These are phyloP conservation scores for Arthrinium phaeospermum DNA, from an alignment of 2,329 filamentous ascomycete genomes.

Conservation along the genomic window DNA sequence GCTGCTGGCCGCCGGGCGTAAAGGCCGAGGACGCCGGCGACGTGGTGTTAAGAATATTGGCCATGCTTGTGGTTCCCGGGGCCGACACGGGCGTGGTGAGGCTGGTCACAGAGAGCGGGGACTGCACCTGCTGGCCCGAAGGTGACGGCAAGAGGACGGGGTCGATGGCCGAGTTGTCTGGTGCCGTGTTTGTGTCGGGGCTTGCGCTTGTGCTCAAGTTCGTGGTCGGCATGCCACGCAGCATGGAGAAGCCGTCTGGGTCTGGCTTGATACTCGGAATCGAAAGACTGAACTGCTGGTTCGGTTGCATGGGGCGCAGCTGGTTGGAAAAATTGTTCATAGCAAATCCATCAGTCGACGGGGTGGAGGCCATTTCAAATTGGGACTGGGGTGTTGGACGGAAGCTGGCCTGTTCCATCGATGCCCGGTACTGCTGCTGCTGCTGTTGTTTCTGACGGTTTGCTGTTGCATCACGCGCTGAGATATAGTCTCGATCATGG, in stretches of 20 bases:
- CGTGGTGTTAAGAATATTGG: conserved; percentile 26
- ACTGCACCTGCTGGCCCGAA: conserved; percentile 40
- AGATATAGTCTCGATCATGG: conserved; percentile 37
- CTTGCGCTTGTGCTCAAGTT: conserved; percentile 41
- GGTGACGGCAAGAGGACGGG: conserved; percentile 54
- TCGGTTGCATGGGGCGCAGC: conserved; percentile 30
- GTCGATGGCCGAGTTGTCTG: conserved; percentile 46
- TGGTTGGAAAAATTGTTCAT: conserved; percentile 28
- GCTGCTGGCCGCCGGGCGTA: conserved; percentile 30
- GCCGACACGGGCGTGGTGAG: conserved; percentile 38
- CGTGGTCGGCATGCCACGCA: conserved; percentile 48
- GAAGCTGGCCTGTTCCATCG: conserved; percentile 32
- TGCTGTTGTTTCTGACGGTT: conserved; percentile 32
- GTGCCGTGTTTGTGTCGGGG: conserved; percentile 42
- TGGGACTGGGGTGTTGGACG: conserved; percentile 28
- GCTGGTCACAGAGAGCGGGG: conserved; percentile 41
- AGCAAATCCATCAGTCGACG: conserved; percentile 30
- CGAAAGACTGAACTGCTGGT: conserved; percentile 37
- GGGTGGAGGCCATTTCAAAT: conserved; percentile 19
- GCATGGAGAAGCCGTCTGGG: conserved; percentile 43
- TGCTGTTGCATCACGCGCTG: conserved; percentile 38
- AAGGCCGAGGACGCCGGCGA: conserved; percentile 39
- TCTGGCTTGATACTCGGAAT: conserved; percentile 45
- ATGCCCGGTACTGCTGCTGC: conserved; percentile 27
- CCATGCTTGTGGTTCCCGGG: conserved; percentile 30